Base-by-base conservation (phyloP, 768 basidiomycete species). In the Psilocybe subaeruginosa region DNA sequence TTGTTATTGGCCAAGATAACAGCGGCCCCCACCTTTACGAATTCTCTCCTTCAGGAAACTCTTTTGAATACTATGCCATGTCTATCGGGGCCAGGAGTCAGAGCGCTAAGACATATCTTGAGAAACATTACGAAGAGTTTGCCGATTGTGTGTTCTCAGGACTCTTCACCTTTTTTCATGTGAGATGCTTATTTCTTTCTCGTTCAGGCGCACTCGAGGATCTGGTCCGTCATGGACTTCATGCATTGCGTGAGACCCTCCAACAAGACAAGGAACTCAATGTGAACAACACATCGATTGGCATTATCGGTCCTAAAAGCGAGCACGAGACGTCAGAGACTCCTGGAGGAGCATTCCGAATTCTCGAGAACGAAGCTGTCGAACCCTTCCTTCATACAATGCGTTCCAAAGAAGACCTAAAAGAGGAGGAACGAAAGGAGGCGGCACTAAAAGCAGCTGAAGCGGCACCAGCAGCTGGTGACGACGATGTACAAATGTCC, bases 231-330 rank as follows among this genome's bases (percentile, higher is more conserved):
- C 97, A 99, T 71, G 97, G 97, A 14, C 83, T 99, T 41, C 92
- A 95, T 61, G 97, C 97, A 11, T 85, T 99, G 14, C 89, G 95
- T 31, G 97, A 99, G 73, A 99, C 97, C 2, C 85, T 99, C 39
- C 97, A 99, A 70, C 97, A 99, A 72, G 97, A 99, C 80, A 99
- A 99, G 75, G 95, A 93, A 69, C 88, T 99, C 59, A 95, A 89
- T 16, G 79, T 89, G 67, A 87, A 91, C 73, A 99, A 99, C 80
- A 99, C 97, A 1, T 95, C 93, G 1, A 88, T 99, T 67, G 96
- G 95, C 31, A 92, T 99, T 70, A 82, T 98, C 61, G 97, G 97
- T 8, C 84, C 90, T 9, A 76, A 81, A 31, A 85, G 89, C 66
- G 70, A 74, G 35, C 78, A 87, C 61, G 89, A 94, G 75, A 80